Conservation (phyloP, 2,329 filamentous ascomycete genomes). For the Epichloe sibirici region DNA sequence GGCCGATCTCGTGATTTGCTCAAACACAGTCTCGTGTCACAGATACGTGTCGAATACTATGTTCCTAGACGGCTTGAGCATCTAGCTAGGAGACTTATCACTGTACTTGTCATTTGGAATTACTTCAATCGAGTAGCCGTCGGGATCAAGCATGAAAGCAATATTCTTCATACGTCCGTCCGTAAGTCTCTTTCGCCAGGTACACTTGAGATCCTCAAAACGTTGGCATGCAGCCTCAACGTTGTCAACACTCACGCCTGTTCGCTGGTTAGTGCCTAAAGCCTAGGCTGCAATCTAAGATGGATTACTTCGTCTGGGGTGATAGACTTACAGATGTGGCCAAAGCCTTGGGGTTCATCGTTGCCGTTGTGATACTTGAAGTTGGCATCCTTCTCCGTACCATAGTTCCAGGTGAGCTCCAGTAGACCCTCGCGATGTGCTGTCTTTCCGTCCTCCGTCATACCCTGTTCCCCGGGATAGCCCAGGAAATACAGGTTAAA, state of each 20-base stretch:
- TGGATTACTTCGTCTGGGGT: not conserved
- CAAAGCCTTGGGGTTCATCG: conserved; percentile 81
- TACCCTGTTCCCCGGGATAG: conserved; percentile 50
- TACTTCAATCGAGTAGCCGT: conserved; percentile 71
- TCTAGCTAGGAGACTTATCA: conserved; percentile 3
- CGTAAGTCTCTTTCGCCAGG: conserved; percentile 91
- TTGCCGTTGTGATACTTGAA: conserved; percentile 94
- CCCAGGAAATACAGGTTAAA: conserved; percentile 94
- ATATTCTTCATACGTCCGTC: conserved; percentile 91
- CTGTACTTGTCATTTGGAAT: conserved; percentile 57
- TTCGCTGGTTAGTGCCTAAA: conserved; percentile 10
- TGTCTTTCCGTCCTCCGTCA: conserved; percentile 39
- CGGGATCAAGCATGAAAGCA: conserved; percentile 81
- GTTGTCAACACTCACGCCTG: conserved; percentile 72
- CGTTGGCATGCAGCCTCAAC: conserved; percentile 77
- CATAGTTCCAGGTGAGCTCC: conserved; percentile 78
- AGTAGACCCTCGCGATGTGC: conserved; percentile 70
- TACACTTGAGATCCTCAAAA: conserved; percentile 69
- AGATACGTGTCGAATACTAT: not conserved
- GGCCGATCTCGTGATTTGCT: not conserved
- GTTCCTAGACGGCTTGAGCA: not conserved
- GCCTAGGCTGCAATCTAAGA: not conserved
- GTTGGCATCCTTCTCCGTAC: conserved; percentile 70
- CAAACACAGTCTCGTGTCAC: not conserved
- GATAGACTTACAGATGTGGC: conserved; percentile 64